Base-by-base conservation (phyloP, 2,329 filamentous ascomycete species). In the Blastomyces silverae region DNA sequence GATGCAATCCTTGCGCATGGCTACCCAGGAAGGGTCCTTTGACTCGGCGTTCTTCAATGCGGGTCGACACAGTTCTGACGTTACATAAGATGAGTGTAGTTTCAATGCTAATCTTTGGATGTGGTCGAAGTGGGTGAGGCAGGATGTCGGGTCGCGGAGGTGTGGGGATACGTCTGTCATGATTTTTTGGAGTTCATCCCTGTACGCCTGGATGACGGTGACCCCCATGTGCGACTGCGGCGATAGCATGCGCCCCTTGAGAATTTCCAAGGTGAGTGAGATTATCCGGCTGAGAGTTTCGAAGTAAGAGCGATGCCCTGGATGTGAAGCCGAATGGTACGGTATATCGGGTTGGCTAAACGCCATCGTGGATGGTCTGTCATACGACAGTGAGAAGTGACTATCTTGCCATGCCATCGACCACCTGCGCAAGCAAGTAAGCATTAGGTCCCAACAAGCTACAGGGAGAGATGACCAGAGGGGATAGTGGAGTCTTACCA, bases 361-460 rank as follows among this genome's bases (percentile, higher is more conserved):
- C 6, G 83, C 83, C 34, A 78, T 81, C 17, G 82, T 83, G 1
- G 83, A 84, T 1, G 80, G 81, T 48, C 85, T 77, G 69, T 87
- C 85, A 69, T 87, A 87, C 2, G 84, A 87, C 42, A 87, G 81
- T 10, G 84, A 87, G 31, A 87, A 80, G 58, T 87, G 78, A 64
- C 83, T 86, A 69, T 87, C 85, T 71, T 87, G 85, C 85, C 85
- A 87, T 42, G 86, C 79, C 68, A 87, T 80, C 1, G 84, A 84
- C 85, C 85, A 87, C 80, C 80, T 82, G 34, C 52, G 37, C 25
- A 22, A n/a, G 53, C 11, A 31, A 62, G 53, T 39, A 31, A 62
- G 55, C 20, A 64, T 31, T 25, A 39, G 22, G 46, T 50, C 4
- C 10, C 34, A 25, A 34, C 28, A 25, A 22, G 6, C 48, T 22